These are phyloP conservation scores for Pseudogymnoascus pannorum DNA, from an alignment of 2,329 filamentous ascomycete species.

Conservation along the genomic window DNA sequence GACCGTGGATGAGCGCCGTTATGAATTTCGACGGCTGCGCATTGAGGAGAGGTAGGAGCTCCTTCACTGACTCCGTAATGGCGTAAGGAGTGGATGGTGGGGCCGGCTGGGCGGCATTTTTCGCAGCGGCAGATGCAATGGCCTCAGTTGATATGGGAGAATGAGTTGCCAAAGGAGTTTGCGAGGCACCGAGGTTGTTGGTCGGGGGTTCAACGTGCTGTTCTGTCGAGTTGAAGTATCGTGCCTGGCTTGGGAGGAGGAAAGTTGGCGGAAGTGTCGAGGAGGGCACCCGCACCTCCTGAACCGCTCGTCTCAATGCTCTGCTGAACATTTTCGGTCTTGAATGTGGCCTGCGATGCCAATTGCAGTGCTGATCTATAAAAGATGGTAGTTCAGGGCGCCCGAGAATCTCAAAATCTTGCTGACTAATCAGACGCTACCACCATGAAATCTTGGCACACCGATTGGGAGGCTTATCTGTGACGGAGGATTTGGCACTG, in stretches of 20 bases:
- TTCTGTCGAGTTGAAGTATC: slow-evolving; percentile 43
- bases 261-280: slow-evolving; percentile 41
- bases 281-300: slow-evolving; percentile 46
- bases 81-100: slow-evolving; percentile 23
- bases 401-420: slow-evolving; percentile 9
- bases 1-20: slow-evolving; percentile 70
- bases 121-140: not conserved
- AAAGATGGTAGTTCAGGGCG: slow-evolving; percentile 5
- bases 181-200: slow-evolving; percentile 16
- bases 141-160: slow-evolving; percentile 11
- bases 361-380: not conserved
- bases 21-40: slow-evolving; percentile 72
- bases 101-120: slow-evolving; percentile 15
- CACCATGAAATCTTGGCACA: slow-evolving; percentile 1
- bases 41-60: slow-evolving; percentile 63
- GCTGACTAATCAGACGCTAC: slow-evolving; percentile 2
- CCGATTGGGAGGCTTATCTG: slow-evolving; percentile 42
- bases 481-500: slow-evolving; percentile 81
- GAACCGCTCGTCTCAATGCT: slow-evolving; percentile 54
- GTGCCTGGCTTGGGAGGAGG: slow-evolving; percentile 38
- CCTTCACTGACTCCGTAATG: slow-evolving; percentile 48
- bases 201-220: slow-evolving; percentile 38
- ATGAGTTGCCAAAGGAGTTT: slow-evolving; percentile 12
- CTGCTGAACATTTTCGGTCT: slow-evolving; percentile 31
- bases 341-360: slow-evolving; percentile 7